Percentiles rank a stretch among this genome's conserved stretches.
Evolutionary conservation across 2,329 filamentous ascomycete species (phyloP).

Genomic region (Trichophyton benhamiae): DNA sequence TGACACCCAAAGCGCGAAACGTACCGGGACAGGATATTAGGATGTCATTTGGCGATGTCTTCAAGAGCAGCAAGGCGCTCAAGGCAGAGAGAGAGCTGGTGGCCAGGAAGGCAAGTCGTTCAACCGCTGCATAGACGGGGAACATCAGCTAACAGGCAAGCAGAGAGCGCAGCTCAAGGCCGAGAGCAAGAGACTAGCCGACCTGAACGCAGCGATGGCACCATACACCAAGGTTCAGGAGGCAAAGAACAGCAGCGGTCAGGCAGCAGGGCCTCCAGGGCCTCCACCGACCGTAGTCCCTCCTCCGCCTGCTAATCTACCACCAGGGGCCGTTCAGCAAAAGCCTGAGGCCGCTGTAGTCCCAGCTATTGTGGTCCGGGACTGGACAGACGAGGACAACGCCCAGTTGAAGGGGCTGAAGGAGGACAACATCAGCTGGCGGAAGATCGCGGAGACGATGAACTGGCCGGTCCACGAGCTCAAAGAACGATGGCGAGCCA

Average conservation of each 20-base stretch:
- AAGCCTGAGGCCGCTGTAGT: neutral
- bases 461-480: conserved; percentile 17
- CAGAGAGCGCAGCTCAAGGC: conserved; percentile 6
- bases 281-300: neutral
- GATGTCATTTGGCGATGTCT: conserved; percentile 15
- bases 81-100: conserved; percentile 12
- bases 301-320: neutral
- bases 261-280: neutral
- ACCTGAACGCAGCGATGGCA: neutral
- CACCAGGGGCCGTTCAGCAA: neutral
- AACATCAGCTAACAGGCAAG: neutral
- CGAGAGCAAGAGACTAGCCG: conserved; percentile 6
- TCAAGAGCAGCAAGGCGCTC: conserved; percentile 16
- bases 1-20: neutral
- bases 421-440: conserved; percentile 16
- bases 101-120: conserved; percentile 12
- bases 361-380: neutral
- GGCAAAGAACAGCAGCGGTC: neutral
- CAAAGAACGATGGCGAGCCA: conserved; percentile 17
- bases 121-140: neutral
- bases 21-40: conserved; percentile 7
- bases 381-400: conserved; percentile 18
- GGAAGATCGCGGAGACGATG: conserved; percentile 16
- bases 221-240: neutral
- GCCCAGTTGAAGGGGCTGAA: conserved; percentile 15